Conservation (phyloP, 108 stramenopile species). For the Nitzschia sp. region DNA sequence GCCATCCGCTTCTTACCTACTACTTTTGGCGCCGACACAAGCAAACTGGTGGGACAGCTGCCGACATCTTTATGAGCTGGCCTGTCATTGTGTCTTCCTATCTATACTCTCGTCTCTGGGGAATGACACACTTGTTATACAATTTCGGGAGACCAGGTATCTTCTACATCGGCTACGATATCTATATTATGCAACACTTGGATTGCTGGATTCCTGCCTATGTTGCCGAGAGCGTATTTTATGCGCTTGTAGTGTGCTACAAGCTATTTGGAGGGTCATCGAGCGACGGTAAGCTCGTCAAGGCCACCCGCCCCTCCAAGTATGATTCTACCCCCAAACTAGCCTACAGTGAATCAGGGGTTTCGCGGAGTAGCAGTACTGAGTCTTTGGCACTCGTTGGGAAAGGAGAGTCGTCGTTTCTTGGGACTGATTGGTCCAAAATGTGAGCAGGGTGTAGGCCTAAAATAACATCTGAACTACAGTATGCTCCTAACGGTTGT, state of each 20-base stretch:
- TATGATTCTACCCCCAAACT: not conserved
- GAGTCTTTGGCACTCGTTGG: not conserved
- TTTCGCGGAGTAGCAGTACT: slow-evolving; percentile 14
- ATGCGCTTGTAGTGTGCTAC: slow-evolving; percentile 16
- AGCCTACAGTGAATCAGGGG: slow-evolving; percentile 18
- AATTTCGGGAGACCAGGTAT: slow-evolving; percentile 32
- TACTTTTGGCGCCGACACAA: slow-evolving; percentile 39
- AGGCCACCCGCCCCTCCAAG: not conserved
- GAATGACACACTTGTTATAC: slow-evolving; percentile 44
- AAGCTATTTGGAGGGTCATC: slow-evolving; percentile 17
- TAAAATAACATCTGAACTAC: no score
- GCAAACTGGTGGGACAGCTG: not conserved
- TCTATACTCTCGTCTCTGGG: slow-evolving; percentile 43
- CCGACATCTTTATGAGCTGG: slow-evolving; percentile 29
- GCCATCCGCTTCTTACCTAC: slow-evolving; percentile 51
- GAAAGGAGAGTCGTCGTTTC: not conserved
- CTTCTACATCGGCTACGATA: slow-evolving; percentile 55
- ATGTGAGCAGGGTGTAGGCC: not conserved
- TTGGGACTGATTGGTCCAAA: not conserved
- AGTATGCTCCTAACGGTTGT: no score
- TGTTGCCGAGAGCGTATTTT: slow-evolving; percentile 44
- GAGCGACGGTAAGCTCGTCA: no score
- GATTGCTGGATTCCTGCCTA: slow-evolving; percentile 52
- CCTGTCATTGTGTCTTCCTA: slow-evolving; percentile 44
- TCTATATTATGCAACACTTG: slow-evolving; percentile 49